Evolutionary conservation across 371 early-diverging fungal species (phyloP), one percentile per base, ranked within the genome.

Genomic region (Mortierella sp.): DNA sequence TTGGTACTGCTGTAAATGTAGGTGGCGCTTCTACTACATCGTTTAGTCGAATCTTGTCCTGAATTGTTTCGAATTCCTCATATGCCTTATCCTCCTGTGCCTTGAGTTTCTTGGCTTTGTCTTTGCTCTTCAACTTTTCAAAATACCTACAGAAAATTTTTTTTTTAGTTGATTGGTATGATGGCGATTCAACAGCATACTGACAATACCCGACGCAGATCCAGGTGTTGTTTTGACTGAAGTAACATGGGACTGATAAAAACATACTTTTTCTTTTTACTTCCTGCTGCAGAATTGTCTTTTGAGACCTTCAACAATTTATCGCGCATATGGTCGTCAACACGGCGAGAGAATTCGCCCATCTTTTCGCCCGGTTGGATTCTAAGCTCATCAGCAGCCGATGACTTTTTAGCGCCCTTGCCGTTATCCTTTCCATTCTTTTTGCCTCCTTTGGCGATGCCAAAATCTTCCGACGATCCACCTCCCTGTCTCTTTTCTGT

Each of bases 231-330:
- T 10, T 8, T 10, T 37, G 40, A 37, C 8, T 37, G 35, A 17
- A 35, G 5, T 22, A 15, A 17, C 15, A 13, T 35, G 23, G 35
- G 34, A n/a, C n/a, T n/a, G n/a, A 31, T 19, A 31, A 53, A 53
- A 6, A 26, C 66, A 19, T 81, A 81, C 81, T 81, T 81, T 54
- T 81, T 81, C 72, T 75, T 81, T 31, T 81, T 81, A 68, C 72
- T 71, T 35, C 69, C 68, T 10, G 55, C 55, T 29, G 81, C 55
- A 6, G 81, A 57, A 26, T 70, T 68, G 37, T 68, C 68, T 15
- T 66, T 68, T 19, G 71, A 53, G 10, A 69, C 43, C 63, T 72
- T 75, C 68, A 75, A 51, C 42, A 81, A 23, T 61, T 71, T 71
- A 58, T 72, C 81, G 15, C 81, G 71, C 81, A 81, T 75, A 32